Conservation (phyloP, 179 eudicot genomes). For the Vitellaria paradoxa region DNA sequence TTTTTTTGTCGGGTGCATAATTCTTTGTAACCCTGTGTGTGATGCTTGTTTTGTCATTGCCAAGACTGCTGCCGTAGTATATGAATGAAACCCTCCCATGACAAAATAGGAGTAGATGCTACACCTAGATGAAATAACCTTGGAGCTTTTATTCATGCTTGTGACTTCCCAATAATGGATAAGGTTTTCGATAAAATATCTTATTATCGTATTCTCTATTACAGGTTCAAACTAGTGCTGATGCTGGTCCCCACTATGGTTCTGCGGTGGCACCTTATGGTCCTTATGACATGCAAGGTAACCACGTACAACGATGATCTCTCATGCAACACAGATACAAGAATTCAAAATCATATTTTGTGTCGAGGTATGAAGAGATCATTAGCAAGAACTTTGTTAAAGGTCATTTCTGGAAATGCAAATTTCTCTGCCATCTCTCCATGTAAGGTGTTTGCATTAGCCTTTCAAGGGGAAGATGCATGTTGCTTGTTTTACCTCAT, state of each 20-base stretch:
- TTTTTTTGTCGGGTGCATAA: too few relatives aligned
- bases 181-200: background rate
- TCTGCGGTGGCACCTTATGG: slow-evolving; percentile 27
- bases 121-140: background rate
- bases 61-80: background rate
- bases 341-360: background rate
- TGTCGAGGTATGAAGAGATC: background rate
- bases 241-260: slow-evolving; percentile 26
- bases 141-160: background rate
- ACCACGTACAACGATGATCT: slow-evolving; percentile 19
- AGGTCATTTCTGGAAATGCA: background rate
- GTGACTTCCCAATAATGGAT: background rate
- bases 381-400: slow-evolving; percentile 6
- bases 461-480: background rate
- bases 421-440: background rate
- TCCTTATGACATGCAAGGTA: slow-evolving; percentile 27
- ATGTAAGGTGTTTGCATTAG: background rate
- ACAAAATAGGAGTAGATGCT: background rate
- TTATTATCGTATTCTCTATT: background rate
- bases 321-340: background rate
- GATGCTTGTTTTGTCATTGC: background rate
- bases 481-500: background rate
- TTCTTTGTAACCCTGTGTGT: too few relatives aligned
- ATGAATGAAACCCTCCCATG: background rate
- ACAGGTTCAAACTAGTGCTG: slow-evolving; percentile 30